Evolutionary conservation across 352 stramenopile genomes (phyloP), one percentile per base, ranked within the genome.

Genomic region (Phytophthora hybrid): DNA sequence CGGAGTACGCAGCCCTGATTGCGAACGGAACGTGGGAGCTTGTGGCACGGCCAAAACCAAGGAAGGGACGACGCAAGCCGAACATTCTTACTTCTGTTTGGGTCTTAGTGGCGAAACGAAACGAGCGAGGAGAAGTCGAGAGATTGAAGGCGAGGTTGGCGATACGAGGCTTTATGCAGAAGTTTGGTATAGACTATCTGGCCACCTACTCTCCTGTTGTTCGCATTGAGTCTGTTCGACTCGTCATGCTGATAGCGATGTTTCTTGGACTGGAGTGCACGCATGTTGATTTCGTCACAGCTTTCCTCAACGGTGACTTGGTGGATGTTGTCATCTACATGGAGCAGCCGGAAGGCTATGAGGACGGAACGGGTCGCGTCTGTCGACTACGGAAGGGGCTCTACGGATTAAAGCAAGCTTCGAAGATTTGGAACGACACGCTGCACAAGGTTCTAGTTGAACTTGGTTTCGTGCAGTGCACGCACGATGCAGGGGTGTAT

Each of bases 241-340:
- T 65, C 4, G 18, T 65, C 5, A 14, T 71, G 11, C 37, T 65
- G 1, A 31, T 65, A 19, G 64, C 64, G n/a, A 7, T 65, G 14
- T 23, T 61, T 18, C n/a, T 56, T 4, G 1, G n/a, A n/a, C n/a
- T n/a, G n/a, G n/a, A n/a, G n/a, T 59, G 19, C 23, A 37, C 8
- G 16, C 64, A 41, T 37, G 18, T 65, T 3, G 56, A 63, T 31
- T 61, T 56, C 19, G 61, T 31, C 1, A 55, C 51, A 13, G 51
- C 34, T n/a, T 60, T 61, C 26, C 37, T 68, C 9, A 61, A 68
- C 29, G 51, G 34, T 23, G 32, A 55, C 2, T 13, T 61, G 1
- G n/a, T 21, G 6, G 61, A 54, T 21, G 61, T 68, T 11, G 26
- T 54, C 14, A 71, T 71, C 18, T 71, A 65, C 56, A 71, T 65